Base-by-base conservation (phyloP, 2,329 filamentous ascomycete genomes). In the Fusarium clavum region DNA sequence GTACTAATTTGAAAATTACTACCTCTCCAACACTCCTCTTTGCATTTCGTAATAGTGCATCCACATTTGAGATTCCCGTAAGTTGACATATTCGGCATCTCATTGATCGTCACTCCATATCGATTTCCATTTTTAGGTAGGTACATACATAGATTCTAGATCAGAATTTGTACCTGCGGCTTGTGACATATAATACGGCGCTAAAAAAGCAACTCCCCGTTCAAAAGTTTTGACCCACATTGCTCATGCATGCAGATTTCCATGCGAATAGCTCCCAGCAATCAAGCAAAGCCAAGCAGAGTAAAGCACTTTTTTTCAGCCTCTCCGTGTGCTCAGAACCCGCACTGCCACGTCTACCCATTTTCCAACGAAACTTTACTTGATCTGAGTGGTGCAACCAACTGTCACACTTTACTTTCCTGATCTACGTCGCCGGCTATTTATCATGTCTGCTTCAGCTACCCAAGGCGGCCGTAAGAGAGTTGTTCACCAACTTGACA, bases 401-500 rank as follows among this genome's bases (percentile, higher is more conserved):
- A 11, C 10, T n/a, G 25, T 11, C 10, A 20, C 8, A 13, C 12
- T 34, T 12, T 40, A n/a, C 14, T 43, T 9, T 10, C 14, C 45
- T 29, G 22, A 47, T 38, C 16, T 45, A 27, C 38, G 25, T 29
- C 45, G 20, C 24, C 25, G 47, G 46, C 41, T 20, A 25, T 57
- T n/a, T 43, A 51, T 32, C 13, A 79, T 79, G 78, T 58, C 77
- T 9, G 66, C 67, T 24, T 47, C 69, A 45, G 56, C 64, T n/a
- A 58, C 73, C 40, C 72, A 73, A 46, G 57, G 71, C 4, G 61
- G 56, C 18, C 84, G 85, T 46, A 90, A 87, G 64, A 90, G 86
- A 75, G 82, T 87, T 11, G 81, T 90, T 20, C 89, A 90, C 75
- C 89, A 90, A 72, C 84, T 91, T 25, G 89, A 91, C 49, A 88